These are phyloP conservation scores for Zea mays DNA, from an alignment of 176 grass and related monocot species.

Conservation along the genomic window Zm-B73-REFERENCE-NAM-5.0 NC_050097.1:189405001-189405500, in stretches of 20 bases:
- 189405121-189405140: conserved; percentile 87
- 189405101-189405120: conserved; percentile 75
- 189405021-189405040: not conserved
- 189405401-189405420: not conserved
- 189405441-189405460: too few species aligned
- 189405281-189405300: not conserved
- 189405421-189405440: too few species aligned
- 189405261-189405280: conserved; percentile 60
- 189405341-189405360: not conserved
- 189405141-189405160: conserved; percentile 36
- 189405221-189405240: conserved; percentile 74
- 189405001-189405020: not conserved
- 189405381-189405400: too few species aligned
- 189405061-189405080: conserved; percentile 13
- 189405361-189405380: not conserved
- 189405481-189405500: too few species aligned
- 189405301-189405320: not conserved
- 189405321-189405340: not conserved
- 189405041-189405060: not conserved
- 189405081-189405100: conserved; percentile 72
- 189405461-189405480: too few species aligned
- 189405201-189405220: conserved; percentile 23
- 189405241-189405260: conserved; percentile 55
- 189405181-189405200: conserved; percentile 9
- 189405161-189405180: conserved; percentile 28